These are phyloP conservation scores for Miamiensis avidus DNA, from an alignment of 169 alveolate genomes.

Conservation along the genomic window DNA sequence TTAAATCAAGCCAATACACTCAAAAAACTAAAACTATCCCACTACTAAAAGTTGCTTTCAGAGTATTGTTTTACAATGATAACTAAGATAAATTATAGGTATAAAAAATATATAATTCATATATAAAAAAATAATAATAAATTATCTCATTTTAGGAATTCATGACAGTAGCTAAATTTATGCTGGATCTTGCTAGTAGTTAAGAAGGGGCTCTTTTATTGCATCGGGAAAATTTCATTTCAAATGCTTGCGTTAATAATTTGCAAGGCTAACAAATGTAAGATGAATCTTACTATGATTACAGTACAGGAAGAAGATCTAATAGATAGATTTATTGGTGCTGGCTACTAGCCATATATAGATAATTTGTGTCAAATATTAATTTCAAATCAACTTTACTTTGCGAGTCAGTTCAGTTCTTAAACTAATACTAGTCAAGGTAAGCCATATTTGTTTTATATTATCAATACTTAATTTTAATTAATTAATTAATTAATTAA, in stretches of 20 bases:
- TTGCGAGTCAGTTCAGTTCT: not conserved
- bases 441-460: not conserved
- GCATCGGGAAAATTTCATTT: not conserved
- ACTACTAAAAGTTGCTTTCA: not conserved
- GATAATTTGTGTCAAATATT: not conserved
- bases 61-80: not conserved
- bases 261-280: not conserved
- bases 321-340: not conserved
- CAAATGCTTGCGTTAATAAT: not conserved
- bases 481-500: no score
- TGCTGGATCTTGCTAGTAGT: not conserved
- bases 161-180: not conserved
- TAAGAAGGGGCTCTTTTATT: not conserved
- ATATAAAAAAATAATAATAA: no score
- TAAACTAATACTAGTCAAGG: not conserved
- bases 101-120: no score
- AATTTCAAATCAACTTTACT: not conserved
- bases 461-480: no score
- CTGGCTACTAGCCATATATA: not conserved
- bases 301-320: not conserved
- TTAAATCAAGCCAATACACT: no score
- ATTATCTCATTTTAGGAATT: not conserved
- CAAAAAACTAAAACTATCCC: not conserved
- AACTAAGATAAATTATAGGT: not conserved
- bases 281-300: not conserved